Evolutionary conservation across 169 alveolate species (phyloP), one percentile per base, ranked within the genome.

Genomic region (Plasmodium falciparum): DNA sequence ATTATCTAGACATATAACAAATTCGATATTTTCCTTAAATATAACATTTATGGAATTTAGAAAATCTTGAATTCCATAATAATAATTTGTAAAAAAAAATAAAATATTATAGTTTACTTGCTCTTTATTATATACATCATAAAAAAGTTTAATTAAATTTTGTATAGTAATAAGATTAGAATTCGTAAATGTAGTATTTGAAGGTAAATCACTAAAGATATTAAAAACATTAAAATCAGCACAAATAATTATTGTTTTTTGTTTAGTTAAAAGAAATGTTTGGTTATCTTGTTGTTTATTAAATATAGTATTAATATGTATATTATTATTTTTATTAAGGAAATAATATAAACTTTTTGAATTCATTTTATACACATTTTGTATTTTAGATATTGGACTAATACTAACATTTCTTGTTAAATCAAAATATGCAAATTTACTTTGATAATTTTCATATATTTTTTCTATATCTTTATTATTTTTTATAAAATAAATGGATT

Each of bases 331-430:
- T 43, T 83, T 83, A 45, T 74, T 83, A 56, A 83, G 24, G 59
- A 83, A 83, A 58, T 15, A 83, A 63, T 29, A 83, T 20, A 83
- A 17, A 70, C 45, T 83, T 56, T 83, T 50, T 7, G 74, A 45
- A 45, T 20, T 45, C 24, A 78, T 45, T 52, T 78, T 78, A 22
- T 47, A 59, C 9, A 56, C 45, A 43, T 50, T 20, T 6, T 52
- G 75, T 24, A 15, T 52, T 52, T 78, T 78, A 6, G 89, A 65
- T 17, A 78, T 15, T 39, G 75, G 89, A 50, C 20, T 20, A 70
- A 78, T 52, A 52, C 67, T 83, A 5, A 69, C 62, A 83, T 69
- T 83, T 83, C 91, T 83, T 24, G 91, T 83, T 70, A 83, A 83
- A 61, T 83, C 91, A 61, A 83, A 83, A 15, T 33, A 13, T 29